phyloP scores from a whole-genome alignment of 768 basidiomycete species.

The Arthromyces matolae region DNA sequence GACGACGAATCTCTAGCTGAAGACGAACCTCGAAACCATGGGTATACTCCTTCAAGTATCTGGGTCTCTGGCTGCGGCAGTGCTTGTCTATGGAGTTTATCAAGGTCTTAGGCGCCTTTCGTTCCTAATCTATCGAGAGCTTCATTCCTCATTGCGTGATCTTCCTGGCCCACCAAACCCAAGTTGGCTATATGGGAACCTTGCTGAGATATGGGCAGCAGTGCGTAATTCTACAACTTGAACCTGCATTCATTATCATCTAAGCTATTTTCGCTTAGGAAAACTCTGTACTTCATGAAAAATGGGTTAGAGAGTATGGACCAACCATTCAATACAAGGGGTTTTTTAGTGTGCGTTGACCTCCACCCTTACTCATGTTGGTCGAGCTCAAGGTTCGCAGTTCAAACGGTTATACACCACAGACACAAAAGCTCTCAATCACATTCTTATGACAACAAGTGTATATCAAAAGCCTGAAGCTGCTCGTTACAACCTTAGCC shows the following conservation, averaged over 20 bases:
- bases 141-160: constrained; percentile 41
- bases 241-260: not conserved
- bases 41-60: constrained; percentile 12
- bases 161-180: constrained; percentile 50
- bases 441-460: constrained; percentile 55
- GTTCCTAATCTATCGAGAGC: constrained; percentile 30
- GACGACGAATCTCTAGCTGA: too few species aligned
- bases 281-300: constrained; percentile 25
- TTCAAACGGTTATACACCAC: constrained; percentile 10
- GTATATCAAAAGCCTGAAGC: constrained; percentile 54
- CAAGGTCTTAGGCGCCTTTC: constrained; percentile 30
- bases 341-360: constrained; percentile 39
- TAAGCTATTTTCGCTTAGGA: constrained; percentile 22
- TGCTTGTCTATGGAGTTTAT: constrained; percentile 28
- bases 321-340: constrained; percentile 15
- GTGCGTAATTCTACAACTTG: constrained; percentile 24
- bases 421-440: constrained; percentile 48
- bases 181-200: constrained; percentile 47
- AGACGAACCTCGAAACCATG: not conserved
- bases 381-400: constrained; percentile 44
- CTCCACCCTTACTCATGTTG: too few species aligned
- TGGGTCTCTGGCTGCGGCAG: constrained; percentile 18
- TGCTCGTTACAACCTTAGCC: constrained; percentile 32
- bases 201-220: constrained; percentile 39
- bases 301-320: constrained; percentile 18